These are phyloP conservation scores for Hygrophila difformis DNA, from an alignment of 257 asterid genomes.

Conservation along the genomic window DNA sequence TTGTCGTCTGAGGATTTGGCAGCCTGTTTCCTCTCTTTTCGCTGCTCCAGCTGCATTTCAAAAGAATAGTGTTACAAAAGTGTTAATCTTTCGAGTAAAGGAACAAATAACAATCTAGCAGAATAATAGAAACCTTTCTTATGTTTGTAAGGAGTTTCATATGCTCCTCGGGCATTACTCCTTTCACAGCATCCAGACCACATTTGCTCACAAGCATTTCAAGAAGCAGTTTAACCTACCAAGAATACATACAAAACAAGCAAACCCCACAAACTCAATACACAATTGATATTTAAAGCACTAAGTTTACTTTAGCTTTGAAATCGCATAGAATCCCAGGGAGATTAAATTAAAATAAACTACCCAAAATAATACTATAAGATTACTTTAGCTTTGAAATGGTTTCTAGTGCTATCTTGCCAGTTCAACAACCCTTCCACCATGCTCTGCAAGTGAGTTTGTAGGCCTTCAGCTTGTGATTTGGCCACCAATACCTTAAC, in stretches of 20 bases:
- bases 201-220: conserved; percentile 97
- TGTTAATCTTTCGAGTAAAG: not conserved
- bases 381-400: conserved; percentile 83
- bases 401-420: too few species aligned
- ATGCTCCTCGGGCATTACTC: conserved; percentile 92
- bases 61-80: conserved; percentile 4
- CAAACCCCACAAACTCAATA: conserved; percentile 1
- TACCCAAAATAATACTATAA: conserved; percentile 12
- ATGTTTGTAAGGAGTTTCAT: conserved; percentile 87
- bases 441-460: too few species aligned
- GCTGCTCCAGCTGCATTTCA: conserved; percentile 65
- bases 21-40: conserved; percentile 55
- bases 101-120: not conserved
- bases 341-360: conserved; percentile 6
- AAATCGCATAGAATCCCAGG: too few species aligned
- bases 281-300: conserved; percentile 1
- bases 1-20: conserved; percentile 41
- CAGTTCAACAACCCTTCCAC: too few species aligned
- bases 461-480: conserved; percentile 65
- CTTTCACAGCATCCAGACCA: conserved; percentile 82
- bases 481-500: conserved; percentile 87
- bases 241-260: conserved; percentile 8
- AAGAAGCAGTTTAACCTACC: conserved; percentile 76
- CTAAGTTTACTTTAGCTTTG: not conserved
- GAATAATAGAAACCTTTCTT: conserved; percentile 55